Evolutionary conservation across 148 eudicot genomes (phyloP).

Genomic region (Rhododendron henanense): DNA sequence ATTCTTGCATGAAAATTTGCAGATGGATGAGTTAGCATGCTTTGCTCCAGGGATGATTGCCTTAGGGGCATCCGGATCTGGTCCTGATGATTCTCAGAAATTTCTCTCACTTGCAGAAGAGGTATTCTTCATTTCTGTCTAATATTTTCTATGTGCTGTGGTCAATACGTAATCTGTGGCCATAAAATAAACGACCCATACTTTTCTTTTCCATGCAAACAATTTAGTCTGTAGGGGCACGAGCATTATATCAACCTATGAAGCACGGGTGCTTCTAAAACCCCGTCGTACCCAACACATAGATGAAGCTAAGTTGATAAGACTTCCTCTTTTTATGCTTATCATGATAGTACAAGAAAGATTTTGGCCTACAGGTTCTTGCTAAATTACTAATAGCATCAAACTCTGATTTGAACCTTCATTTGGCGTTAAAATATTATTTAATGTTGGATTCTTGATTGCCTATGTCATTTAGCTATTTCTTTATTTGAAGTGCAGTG

Average conservation of each 20-base stretch:
- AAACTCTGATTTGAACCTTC: background rate
- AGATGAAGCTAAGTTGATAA: background rate
- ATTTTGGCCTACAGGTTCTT: background rate
- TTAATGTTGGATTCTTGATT: background rate
- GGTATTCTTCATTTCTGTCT: conserved; percentile 34
- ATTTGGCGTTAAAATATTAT: background rate
- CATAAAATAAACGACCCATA: background rate
- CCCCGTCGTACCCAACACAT: background rate
- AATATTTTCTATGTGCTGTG: background rate
- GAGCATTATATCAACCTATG: background rate
- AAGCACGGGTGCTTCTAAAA: background rate
- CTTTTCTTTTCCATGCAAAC: background rate
- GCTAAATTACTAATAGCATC: background rate
- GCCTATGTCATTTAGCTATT: background rate
- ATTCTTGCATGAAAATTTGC: conserved; percentile 21
- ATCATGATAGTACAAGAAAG: background rate
- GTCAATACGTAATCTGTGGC: background rate
- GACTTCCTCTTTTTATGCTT: background rate
- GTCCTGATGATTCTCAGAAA: conserved; percentile 70
- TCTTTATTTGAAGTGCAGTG: background rate
- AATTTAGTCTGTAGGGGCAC: background rate
- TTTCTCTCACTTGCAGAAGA: conserved; percentile 81
- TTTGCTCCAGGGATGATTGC: conserved; percentile 99
- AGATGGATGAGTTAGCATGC: conserved; percentile 99
- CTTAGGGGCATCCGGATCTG: conserved; percentile 75